Percentiles rank a stretch among this genome's conserved stretches.
Evolutionary conservation across 2,329 filamentous ascomycete genomes (phyloP).

Genomic region (Xylaria sp.): DNA sequence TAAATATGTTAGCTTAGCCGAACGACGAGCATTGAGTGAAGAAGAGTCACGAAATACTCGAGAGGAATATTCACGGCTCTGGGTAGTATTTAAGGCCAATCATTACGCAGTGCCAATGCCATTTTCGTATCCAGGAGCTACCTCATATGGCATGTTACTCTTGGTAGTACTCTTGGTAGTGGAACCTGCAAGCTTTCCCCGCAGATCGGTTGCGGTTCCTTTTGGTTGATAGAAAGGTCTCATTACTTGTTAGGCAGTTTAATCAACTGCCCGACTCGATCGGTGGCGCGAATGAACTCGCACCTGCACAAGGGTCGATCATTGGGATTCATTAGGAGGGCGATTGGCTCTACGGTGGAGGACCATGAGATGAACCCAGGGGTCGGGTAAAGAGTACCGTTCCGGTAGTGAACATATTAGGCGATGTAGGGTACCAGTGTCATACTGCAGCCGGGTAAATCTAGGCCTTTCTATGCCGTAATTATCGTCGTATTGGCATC

Average conservation of each 20-base stretch:
- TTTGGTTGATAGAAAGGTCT: constrained; percentile 2
- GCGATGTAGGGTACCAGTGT: constrained; percentile 18
- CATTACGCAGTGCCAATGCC: constrained; percentile 14
- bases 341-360: constrained; percentile 11
- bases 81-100: constrained; percentile 25
- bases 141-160: constrained; percentile 34
- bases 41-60: neutral
- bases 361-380: neutral
- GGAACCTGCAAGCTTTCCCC: constrained; percentile 27
- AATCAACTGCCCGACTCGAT: constrained; percentile 13
- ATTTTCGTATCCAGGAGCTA: constrained; percentile 3
- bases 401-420: constrained; percentile 14
- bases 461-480: constrained; percentile 21
- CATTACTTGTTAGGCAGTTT: constrained; percentile 15
- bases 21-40: constrained; percentile 7
- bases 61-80: neutral
- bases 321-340: constrained; percentile 12
- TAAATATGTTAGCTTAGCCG: constrained; percentile 12
- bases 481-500: constrained; percentile 4
- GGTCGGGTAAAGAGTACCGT: constrained; percentile 16
- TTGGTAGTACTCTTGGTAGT: constrained; percentile 28
- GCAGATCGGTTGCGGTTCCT: constrained; percentile 17
- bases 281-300: neutral
- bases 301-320: constrained; percentile 16
- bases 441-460: constrained; percentile 25